Evolutionary conservation across 345 rosid species (phyloP), one percentile per base, ranked within the genome.

Genomic region (Populus ilicifolia): DNA sequence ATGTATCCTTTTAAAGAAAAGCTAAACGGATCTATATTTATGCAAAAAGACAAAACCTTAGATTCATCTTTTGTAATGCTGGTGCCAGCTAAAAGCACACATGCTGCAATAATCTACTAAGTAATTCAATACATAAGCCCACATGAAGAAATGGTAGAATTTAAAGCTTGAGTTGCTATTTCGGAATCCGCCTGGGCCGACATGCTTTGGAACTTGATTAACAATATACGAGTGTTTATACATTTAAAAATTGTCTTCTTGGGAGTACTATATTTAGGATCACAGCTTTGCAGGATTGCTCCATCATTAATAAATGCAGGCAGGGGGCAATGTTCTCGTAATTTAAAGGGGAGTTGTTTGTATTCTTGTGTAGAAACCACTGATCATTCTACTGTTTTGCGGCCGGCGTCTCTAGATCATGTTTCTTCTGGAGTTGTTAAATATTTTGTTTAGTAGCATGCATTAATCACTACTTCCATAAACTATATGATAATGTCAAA

Each of bases 41-140:
- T 77, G 79, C 81, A 75, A 85, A 80, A 87, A 70, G 90, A 86
- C 89, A 84, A 87, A 85, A 76, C 74, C 77, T 69, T 81, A 73
- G 83, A 77, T 84, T 85, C 74, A 82, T 79, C 77, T 75, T 80
- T 75, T 71, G 79, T 70, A 78, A 87, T 78, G 77, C 81, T 85
- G 88, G 72, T 75, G 88, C 77, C 89, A 87, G 87, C 88, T 81
- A 82, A 85, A 85, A 67, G 72, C 77, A 79, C 75, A 73, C 75
- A 79, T 77, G 81, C 41, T 71, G 39, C 75, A 70, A 77, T 70
- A 43, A 63, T 61, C 29, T 73, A 4, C 38, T 61, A 62, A 25
- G 8, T 61, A 38, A 74, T 79, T 68, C 35, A 33, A 25, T 33
- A 21, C 23, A 23, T 30, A 18, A 27, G 35, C n/a, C 67, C 73